A percentile compares a stretch with the other conserved stretches of the same genome.
Evolutionary conservation across 2,329 filamentous ascomycete species (phyloP).

Genomic region (Aspergillus viridinutans): DNA sequence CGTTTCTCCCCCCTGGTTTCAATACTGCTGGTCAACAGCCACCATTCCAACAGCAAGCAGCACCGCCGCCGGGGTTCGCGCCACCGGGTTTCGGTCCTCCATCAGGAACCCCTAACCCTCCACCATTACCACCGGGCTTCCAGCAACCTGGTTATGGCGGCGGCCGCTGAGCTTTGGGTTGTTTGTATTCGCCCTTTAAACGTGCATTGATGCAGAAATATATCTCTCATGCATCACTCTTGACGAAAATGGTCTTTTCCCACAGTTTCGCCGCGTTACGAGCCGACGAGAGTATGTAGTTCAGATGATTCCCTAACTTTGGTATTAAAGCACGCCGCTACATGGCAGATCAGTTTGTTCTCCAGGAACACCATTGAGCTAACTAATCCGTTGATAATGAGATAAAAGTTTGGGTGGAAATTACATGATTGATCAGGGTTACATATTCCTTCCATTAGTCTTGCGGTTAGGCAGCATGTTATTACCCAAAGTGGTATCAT

Average conservation of each 20-base stretch:
- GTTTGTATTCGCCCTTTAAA: neutral
- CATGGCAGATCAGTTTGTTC: neutral
- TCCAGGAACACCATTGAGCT: neutral
- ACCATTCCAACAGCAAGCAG: conserved; percentile 34
- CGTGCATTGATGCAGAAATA: neutral
- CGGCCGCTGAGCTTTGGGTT: conserved; percentile 26
- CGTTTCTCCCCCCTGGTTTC: conserved; percentile 39
- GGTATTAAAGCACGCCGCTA: neutral
- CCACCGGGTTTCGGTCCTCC: conserved; percentile 47
- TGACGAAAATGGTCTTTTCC: neutral
- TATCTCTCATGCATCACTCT: neutral
- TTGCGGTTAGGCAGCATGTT: neutral
- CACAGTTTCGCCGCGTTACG: conserved; percentile 1
- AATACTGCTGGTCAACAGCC: conserved; percentile 28
- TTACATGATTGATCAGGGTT: neutral
- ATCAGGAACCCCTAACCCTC: conserved; percentile 23
- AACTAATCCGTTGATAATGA: neutral
- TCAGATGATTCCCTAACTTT: neutral
- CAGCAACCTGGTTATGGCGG: conserved; percentile 38
- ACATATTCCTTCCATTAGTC: neutral
- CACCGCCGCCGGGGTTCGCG: conserved; percentile 49
- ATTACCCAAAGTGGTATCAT: neutral
- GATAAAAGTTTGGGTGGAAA: neutral
- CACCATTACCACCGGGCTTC: conserved; percentile 41
- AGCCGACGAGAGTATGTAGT: conserved; percentile 8